Evolutionary conservation across 2,329 filamentous ascomycete genomes (phyloP).

Genomic region (Sclerotinia trifoliorum): DNA sequence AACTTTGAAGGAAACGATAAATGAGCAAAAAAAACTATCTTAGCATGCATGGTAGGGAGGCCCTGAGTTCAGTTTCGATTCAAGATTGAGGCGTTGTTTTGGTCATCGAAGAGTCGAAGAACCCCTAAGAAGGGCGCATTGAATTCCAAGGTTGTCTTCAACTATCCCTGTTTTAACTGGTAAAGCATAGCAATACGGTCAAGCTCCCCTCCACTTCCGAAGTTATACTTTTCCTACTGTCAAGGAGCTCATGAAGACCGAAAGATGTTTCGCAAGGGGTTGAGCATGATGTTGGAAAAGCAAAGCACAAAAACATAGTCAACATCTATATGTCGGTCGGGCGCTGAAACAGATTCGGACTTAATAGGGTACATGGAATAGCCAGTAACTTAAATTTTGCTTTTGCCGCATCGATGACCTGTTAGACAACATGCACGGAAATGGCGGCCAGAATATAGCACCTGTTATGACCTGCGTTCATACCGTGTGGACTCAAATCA

Average conservation of each 20-base stretch:
- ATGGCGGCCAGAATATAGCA: conserved; percentile 13
- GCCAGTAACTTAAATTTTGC: not conserved
- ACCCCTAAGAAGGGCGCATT: conserved; percentile 21
- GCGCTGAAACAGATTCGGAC: conserved; percentile 9
- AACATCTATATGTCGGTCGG: not conserved
- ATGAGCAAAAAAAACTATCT: conserved; percentile 31
- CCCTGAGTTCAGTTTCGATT: conserved; percentile 23
- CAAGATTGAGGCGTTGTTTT: conserved; percentile 10
- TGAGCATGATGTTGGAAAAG: conserved; percentile 12
- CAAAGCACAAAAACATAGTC: not conserved
- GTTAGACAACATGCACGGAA: conserved; percentile 8
- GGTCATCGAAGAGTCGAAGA: conserved; percentile 13
- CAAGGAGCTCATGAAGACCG: conserved; percentile 5
- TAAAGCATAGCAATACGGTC: not conserved
- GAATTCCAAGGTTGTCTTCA: conserved; percentile 18
- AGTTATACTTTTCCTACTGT: not conserved
- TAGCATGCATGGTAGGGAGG: conserved; percentile 14
- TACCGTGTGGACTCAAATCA: conserved; percentile 2
- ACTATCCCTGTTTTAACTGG: conserved; percentile 1
- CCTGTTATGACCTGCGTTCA: not conserved
- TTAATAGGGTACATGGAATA: not conserved
- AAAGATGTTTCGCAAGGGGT: conserved; percentile 11
- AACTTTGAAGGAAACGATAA: conserved; percentile 11
- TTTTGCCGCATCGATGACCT: not conserved
- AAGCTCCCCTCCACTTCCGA: not conserved